Conservation (phyloP, 208 protist species). For the Naegleria lovaniensis region DNA sequence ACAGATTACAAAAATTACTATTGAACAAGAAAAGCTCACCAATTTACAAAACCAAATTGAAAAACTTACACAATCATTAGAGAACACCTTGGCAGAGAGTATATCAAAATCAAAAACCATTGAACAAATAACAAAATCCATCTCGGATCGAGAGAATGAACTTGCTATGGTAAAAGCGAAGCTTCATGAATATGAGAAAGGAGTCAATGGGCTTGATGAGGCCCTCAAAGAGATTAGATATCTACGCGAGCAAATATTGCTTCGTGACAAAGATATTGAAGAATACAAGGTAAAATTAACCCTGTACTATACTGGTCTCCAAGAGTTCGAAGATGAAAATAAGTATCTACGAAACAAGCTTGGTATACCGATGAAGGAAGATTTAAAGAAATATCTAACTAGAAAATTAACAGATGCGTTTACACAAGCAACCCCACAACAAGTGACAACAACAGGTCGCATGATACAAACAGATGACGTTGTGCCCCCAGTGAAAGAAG, state of each 20-base stretch:
- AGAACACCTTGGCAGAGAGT: neutral
- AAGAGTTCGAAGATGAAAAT: neutral
- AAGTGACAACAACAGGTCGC: too few species aligned
- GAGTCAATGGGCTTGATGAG: neutral
- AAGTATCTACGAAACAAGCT: neutral
- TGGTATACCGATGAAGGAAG: neutral
- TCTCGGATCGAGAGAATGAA: neutral
- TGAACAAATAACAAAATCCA: neutral
- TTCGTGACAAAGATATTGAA: neutral
- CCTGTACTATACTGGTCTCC: neutral
- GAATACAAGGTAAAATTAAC: neutral
- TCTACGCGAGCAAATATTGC: neutral
- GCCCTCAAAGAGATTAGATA: slow-evolving; percentile 4
- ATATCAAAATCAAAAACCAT: neutral
- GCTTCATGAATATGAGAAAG: neutral
- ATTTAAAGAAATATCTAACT: neutral
- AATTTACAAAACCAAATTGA: neutral
- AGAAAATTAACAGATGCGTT: neutral
- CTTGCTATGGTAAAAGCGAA: neutral
- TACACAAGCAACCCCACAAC: too few species aligned
- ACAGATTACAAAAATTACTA: neutral
- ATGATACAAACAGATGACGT: neutral
- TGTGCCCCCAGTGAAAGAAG: neutral
- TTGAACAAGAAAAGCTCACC: neutral
- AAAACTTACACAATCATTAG: neutral